Evolutionary conservation across 148 eudicot species (phyloP), one percentile per base, ranked within the genome.

Genomic region (Chenopodium album): DNA sequence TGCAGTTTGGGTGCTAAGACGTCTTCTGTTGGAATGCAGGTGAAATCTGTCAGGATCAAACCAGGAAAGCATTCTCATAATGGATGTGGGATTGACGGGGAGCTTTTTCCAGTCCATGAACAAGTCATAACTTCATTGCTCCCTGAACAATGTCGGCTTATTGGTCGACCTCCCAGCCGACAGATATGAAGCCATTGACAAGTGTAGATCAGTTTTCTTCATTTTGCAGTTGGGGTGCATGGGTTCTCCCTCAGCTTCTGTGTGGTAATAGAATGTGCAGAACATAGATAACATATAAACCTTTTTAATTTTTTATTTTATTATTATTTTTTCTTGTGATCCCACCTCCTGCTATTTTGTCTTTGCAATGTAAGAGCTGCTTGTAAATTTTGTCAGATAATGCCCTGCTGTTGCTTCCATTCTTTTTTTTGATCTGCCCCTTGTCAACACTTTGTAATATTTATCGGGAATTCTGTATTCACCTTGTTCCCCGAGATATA

Each of bases 1-100:
- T n/a, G 10, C 50, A 16, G 44, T 79, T 65, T 47, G 56, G 79
- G 70, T 80, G 83, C 78, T 84, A 76, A 76, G 20, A 47, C 63
- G 6, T 69, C 60, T 70, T 79, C 34, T 67, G 46, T 48, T 82
- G 69, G 4, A 26, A 80, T 89, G 89, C 94, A 94, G 98, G 98
- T 94, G 41, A 96, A 92, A 81, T 92, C 98, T 22, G 97, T 92
- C n/a, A 96, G 90, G 89, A 85, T 96, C 62, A 96, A 93, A 82
- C 98, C 98, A 34, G 95, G 95, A 76, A 96, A 96, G 87, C 89
- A 85, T 80, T 83, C 92, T 23, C 92, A 92, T 71, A 85, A 89
- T 50, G 98, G 97, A 31, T 94, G 98, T 80, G 99, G 99, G 84
- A 94, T 96, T 78, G 99, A 96, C 79, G 99, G 99, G 56, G 99